Conservation (phyloP, 306 rosid genomes). For the Quercus parvula region DNA sequence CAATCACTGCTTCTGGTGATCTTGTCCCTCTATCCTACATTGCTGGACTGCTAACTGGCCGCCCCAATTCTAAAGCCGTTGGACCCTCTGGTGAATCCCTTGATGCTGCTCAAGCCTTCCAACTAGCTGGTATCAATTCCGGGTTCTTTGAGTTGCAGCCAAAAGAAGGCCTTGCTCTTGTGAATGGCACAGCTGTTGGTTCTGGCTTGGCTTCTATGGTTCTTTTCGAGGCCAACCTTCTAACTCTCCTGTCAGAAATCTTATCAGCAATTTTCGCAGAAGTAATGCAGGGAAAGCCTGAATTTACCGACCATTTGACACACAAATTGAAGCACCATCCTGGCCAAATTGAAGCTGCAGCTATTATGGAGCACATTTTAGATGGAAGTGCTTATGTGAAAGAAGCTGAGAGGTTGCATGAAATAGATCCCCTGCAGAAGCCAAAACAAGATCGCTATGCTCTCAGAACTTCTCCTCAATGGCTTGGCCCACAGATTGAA, state of each 20-base stretch:
- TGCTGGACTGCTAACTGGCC: no score
- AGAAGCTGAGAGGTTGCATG: slow-evolving; percentile 6
- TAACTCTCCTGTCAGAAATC: no score
- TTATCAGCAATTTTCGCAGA: no score
- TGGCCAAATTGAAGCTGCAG: slow-evolving; percentile 46
- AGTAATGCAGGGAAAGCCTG: slow-evolving; percentile 28
- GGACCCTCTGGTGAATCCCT: slow-evolving; percentile 30
- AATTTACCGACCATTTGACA: slow-evolving; percentile 42
- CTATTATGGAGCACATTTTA: slow-evolving; percentile 45
- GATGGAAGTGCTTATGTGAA: slow-evolving; percentile 39
- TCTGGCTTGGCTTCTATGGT: no score
- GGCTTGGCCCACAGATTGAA: slow-evolving; percentile 54
- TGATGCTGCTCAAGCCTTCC: slow-evolving; percentile 36
- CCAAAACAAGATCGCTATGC: slow-evolving; percentile 48
- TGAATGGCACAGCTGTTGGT: no score
- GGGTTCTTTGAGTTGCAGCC: slow-evolving; percentile 42
- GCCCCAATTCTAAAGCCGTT: no score
- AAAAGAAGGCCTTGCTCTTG: background rate
- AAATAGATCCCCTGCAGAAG: background rate
- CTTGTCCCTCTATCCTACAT: no score
- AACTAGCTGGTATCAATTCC: slow-evolving; percentile 24
- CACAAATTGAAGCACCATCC: slow-evolving; percentile 46
- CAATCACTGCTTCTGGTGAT: no score
- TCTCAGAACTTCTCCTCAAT: slow-evolving; percentile 48
- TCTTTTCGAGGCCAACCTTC: no score